Base-by-base conservation (phyloP, 139 green algal species). In the Coccomyxa sp. region DNA sequence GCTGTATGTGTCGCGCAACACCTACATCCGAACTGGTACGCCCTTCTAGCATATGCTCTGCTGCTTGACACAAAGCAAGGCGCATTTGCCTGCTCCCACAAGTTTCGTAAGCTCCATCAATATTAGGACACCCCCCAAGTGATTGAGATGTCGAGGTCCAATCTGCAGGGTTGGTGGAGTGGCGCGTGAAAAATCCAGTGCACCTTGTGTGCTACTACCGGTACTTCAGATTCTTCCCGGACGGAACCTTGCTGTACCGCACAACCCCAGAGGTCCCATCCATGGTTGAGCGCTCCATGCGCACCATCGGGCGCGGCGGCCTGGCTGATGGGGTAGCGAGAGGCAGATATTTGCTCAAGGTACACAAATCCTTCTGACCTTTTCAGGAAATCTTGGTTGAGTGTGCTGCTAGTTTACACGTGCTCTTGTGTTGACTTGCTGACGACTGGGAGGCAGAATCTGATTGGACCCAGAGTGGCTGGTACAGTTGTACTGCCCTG, bases 1-100 rank as follows among this genome's bases (percentile, higher is more conserved):
- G 3, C 18, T 97, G 21, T 96, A 95, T 74, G 86, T 93, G 9
- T 85, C 85, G 18, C 85, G 94, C 77, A 98, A 98, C 91, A 97
- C 94, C 0, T 98, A 98, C 85, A 88, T 97, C 25, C 79, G 88
- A 0, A 90, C 87, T 59, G 93, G 92, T 23, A 59, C 38, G 38
- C 38, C 38, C 7, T 51, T 3, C 38, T 51, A 51, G 3, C 38
- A 51, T 51, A 51, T 51, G 38, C 38, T 7, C 38, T 51, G 38
- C 38, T 51, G 38, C 38, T 51, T 51, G 7, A 51, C 38, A 51
- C 7, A 7, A 51, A 51, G 38, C 38, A 86, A 14, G 75, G 75
- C 28, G 77, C 21, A 10, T 27, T 66, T 17, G 15, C 13, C 18
- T 59, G 25, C 38, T 51, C 3, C 38, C 38, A 51, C 7, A 51